Evolutionary conservation across 2,329 filamentous ascomycete species (phyloP), one percentile per base, ranked within the genome.

Genomic region (Pestalotiopsis sp.): DNA sequence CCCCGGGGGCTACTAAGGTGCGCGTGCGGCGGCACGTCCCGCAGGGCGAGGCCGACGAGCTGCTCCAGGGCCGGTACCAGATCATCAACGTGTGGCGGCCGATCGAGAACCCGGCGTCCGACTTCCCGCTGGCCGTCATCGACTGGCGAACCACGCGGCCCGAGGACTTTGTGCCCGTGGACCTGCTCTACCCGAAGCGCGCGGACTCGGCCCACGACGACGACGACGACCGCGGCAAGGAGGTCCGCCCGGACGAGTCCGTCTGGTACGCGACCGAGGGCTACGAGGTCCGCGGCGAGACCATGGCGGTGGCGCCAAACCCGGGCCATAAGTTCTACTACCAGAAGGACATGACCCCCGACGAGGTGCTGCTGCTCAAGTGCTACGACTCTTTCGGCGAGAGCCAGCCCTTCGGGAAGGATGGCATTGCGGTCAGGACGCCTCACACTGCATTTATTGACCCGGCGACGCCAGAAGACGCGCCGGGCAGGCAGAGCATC

Each of bases 41-140:
- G 0, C 78, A 77, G 2, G 57, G 83, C 1, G 88, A 90, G 72
- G 87, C 85, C 0, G 87, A 90, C 36, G 82, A 84, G 66, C 79
- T 92, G 11, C 72, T 92, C 2, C 82, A 83, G 67, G 83, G 85
- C 7, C 83, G 91, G 4, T 91, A 87, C 74, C 89, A 91, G 74
- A 88, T 92, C 74, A 88, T 92, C 76, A 92, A 93, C 71, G 90
- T 92, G 17, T 92, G 91, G 91, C 84, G 91, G 49, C 90, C 91
- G 0, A 91, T 92, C 71, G 83, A 85, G 38, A 85, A 91, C 74
- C 79, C 88, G 0, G 89, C 90, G 3, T 83, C 83, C 0, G 90
- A 92, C 74, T 87, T 86, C 71, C 91, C 91, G 17, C 81, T 93
- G 3, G 90, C 88, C 0, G 86, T 92, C 1, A 81, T 91, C 9